A percentile compares a stretch with the other conserved stretches of the same genome.
phyloP scores from a whole-genome alignment of 805 yeast species.

The Candida odintsovae region DNA sequence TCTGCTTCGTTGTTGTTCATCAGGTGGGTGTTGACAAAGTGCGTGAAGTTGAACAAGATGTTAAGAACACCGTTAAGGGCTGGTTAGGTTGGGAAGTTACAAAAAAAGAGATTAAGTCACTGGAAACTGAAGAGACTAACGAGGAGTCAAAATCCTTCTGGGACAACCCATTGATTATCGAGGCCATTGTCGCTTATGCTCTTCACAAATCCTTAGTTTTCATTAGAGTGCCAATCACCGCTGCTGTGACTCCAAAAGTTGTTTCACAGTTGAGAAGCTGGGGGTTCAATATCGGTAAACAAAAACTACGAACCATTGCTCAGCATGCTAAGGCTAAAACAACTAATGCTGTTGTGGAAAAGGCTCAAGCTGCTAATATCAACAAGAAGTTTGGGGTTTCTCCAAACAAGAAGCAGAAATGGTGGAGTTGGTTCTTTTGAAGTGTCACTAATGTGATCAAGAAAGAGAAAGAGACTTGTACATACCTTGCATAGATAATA shows the following conservation, averaged over 20 bases:
- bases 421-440: constrained; percentile 57
- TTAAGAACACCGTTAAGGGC: constrained; percentile 35
- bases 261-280: constrained; percentile 59
- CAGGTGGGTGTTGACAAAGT: constrained; percentile 82
- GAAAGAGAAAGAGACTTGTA: not conserved
- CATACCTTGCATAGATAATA: not conserved
- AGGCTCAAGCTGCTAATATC: constrained; percentile 32
- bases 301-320: constrained; percentile 37
- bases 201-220: constrained; percentile 83
- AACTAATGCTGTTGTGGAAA: constrained; percentile 22
- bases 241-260: constrained; percentile 82
- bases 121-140: constrained; percentile 15
- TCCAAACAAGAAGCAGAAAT: constrained; percentile 45
- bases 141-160: constrained; percentile 14
- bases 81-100: constrained; percentile 54
- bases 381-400: constrained; percentile 46
- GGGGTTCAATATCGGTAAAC: constrained; percentile 75
- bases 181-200: constrained; percentile 87
- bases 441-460: not conserved
- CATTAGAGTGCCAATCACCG: constrained; percentile 82
- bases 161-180: constrained; percentile 58
- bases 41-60: constrained; percentile 55
- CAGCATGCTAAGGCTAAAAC: constrained; percentile 27
- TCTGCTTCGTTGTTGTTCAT: constrained; percentile 79
- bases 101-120: constrained; percentile 26